phyloP scores from a whole-genome alignment of 805 yeast species.

The Wickerhamomyces pijperi region DNA sequence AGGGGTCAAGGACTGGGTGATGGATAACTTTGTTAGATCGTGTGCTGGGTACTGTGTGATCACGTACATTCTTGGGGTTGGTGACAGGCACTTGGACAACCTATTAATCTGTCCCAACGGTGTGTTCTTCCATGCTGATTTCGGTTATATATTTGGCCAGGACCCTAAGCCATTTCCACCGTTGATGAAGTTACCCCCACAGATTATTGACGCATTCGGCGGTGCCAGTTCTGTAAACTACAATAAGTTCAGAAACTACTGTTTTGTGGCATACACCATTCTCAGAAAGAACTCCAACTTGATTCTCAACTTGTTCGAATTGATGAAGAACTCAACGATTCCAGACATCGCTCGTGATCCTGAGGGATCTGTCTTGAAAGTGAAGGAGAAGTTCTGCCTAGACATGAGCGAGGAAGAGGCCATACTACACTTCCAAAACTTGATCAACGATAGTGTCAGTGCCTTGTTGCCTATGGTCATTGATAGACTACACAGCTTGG shows the following conservation, averaged over 20 bases:
- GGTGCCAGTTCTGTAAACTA: slow-evolving; percentile 81
- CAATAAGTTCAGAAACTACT: slow-evolving; percentile 78
- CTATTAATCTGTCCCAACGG: slow-evolving; percentile 73
- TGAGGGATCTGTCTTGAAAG: slow-evolving; percentile 77
- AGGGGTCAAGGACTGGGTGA: slow-evolving; percentile 37
- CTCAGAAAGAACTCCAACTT: slow-evolving; percentile 81
- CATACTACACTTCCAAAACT: slow-evolving; percentile 82
- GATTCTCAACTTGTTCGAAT: slow-evolving; percentile 80
- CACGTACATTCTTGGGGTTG: slow-evolving; percentile 89
- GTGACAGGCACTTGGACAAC: slow-evolving; percentile 94
- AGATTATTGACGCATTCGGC: slow-evolving; percentile 96
- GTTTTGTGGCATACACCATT: slow-evolving; percentile 89
- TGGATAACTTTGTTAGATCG: slow-evolving; percentile 91
- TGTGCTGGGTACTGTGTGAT: slow-evolving; percentile 98
- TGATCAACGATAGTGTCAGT: slow-evolving; percentile 88
- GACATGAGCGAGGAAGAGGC: slow-evolving; percentile 96
- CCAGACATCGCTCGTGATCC: slow-evolving; percentile 85
- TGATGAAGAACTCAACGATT: slow-evolving; percentile 88
- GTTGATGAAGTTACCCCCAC: slow-evolving; percentile 93
- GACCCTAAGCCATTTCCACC: slow-evolving; percentile 99
- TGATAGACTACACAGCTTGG: slow-evolving; percentile 87
- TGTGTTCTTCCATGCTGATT: slow-evolving; percentile 94
- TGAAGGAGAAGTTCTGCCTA: slow-evolving; percentile 85
- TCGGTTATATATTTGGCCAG: slow-evolving; percentile 90
- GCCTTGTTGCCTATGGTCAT: slow-evolving; percentile 92